Conservation (phyloP, 306 rosid genomes). For the Elaeagnus macrophylla region DNA sequence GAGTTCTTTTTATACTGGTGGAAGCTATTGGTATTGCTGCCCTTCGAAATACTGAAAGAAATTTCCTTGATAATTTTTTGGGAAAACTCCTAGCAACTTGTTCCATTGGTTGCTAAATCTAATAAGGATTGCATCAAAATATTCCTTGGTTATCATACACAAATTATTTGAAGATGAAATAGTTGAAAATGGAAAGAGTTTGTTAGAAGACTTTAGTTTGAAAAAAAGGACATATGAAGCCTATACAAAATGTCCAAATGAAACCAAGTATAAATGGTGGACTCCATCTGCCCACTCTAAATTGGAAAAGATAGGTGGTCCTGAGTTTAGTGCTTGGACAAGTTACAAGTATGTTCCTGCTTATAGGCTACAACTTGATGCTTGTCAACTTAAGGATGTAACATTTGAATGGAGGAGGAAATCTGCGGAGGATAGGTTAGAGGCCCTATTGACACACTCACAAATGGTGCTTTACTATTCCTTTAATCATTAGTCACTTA, state of each 20-base stretch:
- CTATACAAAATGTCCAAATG: constrained; percentile 28
- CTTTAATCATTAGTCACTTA: constrained; percentile 20
- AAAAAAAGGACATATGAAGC: constrained; percentile 34
- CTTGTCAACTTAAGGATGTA: constrained; percentile 32
- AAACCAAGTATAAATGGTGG: constrained; percentile 61
- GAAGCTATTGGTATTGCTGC: constrained; percentile 66
- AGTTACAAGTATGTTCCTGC: constrained; percentile 72
- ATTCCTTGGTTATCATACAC: constrained; percentile 51
- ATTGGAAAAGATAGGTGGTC: constrained; percentile 86
- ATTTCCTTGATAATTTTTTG: constrained; percentile 40
- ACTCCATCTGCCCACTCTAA: constrained; percentile 39
- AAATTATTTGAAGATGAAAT: constrained; percentile 65
- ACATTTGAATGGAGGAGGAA: constrained; percentile 72
- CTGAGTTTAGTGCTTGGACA: constrained; percentile 72
- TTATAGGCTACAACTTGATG: constrained; percentile 66
- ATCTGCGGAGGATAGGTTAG: constrained; percentile 59
- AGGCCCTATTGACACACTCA: constrained; percentile 83
- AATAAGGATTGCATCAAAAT: constrained; percentile 46
- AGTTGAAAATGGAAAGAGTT: constrained; percentile 66
- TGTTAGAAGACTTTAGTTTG: constrained; percentile 43
- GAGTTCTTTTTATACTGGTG: constrained; percentile 54
- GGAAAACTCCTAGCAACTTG: constrained; percentile 35
- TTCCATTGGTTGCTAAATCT: constrained; percentile 59
- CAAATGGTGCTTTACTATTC: constrained; percentile 69
- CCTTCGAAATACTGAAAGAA: constrained; percentile 56